Evolutionary conservation across 331 rosid species (phyloP).

Genomic region (Pyracantha coccinea): DNA sequence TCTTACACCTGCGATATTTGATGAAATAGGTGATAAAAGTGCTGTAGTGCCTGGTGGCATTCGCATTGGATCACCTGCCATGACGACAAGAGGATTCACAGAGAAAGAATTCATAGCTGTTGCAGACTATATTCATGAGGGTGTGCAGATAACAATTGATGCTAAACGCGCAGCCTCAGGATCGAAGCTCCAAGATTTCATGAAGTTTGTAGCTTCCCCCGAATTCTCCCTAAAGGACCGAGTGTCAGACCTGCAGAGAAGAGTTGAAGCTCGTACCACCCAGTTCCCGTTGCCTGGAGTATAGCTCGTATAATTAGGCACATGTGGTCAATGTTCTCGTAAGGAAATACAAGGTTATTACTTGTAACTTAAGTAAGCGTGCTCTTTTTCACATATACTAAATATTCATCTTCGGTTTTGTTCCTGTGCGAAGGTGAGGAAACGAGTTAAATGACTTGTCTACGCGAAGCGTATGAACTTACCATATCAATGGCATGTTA

Average conservation of each 20-base stretch:
- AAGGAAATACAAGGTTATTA: background rate
- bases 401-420: background rate
- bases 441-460: background rate
- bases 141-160: slow-evolving; percentile 59
- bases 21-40: slow-evolving; percentile 69
- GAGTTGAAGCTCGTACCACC: slow-evolving; percentile 77
- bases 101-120: slow-evolving; percentile 54
- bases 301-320: slow-evolving; percentile 9
- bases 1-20: background rate
- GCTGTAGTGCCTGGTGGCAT: slow-evolving; percentile 93
- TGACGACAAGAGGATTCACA: slow-evolving; percentile 89
- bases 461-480: background rate
- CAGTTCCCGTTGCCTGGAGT: slow-evolving; percentile 84
- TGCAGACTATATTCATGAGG: slow-evolving; percentile 85
- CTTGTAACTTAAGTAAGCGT: background rate
- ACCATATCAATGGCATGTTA: background rate
- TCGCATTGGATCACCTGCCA: slow-evolving; percentile 96
- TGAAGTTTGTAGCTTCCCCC: slow-evolving; percentile 55
- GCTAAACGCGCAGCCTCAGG: slow-evolving; percentile 57
- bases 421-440: background rate
- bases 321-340: background rate
- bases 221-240: slow-evolving; percentile 48
- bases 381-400: background rate
- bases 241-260: slow-evolving; percentile 49
- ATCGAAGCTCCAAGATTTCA: slow-evolving; percentile 74